These are phyloP conservation scores for Chaetoscypha palmicola DNA, from an alignment of 2,329 filamentous ascomycete genomes.

Conservation along the genomic window DNA sequence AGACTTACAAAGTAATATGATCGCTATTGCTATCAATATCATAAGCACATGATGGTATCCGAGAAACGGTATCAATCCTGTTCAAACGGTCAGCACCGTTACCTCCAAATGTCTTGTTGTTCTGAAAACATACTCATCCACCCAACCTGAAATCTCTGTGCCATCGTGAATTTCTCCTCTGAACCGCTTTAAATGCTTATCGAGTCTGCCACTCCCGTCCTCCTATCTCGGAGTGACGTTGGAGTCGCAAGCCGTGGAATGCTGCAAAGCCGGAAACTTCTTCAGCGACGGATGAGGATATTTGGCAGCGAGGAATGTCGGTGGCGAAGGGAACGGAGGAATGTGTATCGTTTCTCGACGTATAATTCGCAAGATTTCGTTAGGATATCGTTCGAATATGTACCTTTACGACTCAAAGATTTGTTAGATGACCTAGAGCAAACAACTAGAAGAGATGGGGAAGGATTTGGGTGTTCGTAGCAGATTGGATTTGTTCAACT, in stretches of 20 bases:
- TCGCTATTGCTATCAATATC: constrained; percentile 88
- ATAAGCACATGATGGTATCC: constrained; percentile 86
- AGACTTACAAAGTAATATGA: constrained; percentile 85
- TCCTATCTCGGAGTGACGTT: constrained; percentile 28
- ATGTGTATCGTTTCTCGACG: not conserved
- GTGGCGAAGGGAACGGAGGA: not conserved
- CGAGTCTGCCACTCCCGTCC: constrained; percentile 29
- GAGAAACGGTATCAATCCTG: constrained; percentile 59
- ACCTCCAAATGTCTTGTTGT: not conserved
- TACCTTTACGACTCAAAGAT: not conserved
- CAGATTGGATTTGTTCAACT: not conserved
- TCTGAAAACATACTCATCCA: constrained; percentile 28
- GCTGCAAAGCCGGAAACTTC: constrained; percentile 22
- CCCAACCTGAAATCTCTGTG: constrained; percentile 27
- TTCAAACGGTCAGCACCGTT: constrained; percentile 8
- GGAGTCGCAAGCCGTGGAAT: constrained; percentile 29
- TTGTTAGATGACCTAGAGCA: constrained; percentile 1
- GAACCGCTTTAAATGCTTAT: constrained; percentile 13
- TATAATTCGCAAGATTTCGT: not conserved
- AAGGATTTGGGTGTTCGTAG: not conserved
- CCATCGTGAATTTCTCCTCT: constrained; percentile 21
- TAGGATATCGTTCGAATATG: not conserved
- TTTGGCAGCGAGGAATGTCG: constrained; percentile 12
- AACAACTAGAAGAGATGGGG: constrained; percentile 1
- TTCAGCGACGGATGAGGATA: constrained; percentile 10